Percentiles rank a stretch among this genome's conserved stretches.
Conservation (phyloP, 1,284 basidiomycete genomes). For the Boletus holoroseus region DNA sequence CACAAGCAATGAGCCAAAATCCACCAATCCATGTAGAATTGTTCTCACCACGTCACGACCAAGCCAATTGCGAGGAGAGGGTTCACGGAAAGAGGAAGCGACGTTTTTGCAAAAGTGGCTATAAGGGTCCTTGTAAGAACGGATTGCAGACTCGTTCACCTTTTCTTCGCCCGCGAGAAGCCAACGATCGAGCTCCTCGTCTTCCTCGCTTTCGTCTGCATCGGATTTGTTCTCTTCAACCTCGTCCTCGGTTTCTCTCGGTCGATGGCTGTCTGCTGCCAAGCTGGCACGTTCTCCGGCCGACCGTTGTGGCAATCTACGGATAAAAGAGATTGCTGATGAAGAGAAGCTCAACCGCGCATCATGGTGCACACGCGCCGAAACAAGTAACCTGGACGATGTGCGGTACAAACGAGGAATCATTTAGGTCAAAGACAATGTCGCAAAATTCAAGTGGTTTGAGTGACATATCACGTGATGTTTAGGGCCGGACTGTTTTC, state of each 20-base stretch:
- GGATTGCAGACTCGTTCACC: slow-evolving; percentile 17
- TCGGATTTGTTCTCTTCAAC: slow-evolving; percentile 4
- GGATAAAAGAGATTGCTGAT: slow-evolving; percentile 11
- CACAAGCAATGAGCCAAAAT: slow-evolving; percentile 9
- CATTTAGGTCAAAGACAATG: slow-evolving; percentile 15
- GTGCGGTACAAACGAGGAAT: slow-evolving; percentile 18
- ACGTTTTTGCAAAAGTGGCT: slow-evolving; percentile 18
- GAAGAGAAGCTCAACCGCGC: slow-evolving; percentile 20
- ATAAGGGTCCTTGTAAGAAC: slow-evolving; percentile 14
- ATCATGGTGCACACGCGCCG: slow-evolving; percentile 9
- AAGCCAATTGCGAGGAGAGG: slow-evolving; percentile 51
- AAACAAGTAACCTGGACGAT: slow-evolving; percentile 11
- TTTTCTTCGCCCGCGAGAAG: slow-evolving; percentile 12
- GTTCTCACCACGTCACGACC: slow-evolving; percentile 48
- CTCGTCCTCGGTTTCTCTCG: slow-evolving; percentile 5
- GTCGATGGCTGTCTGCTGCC: neutral
- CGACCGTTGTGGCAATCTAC: slow-evolving; percentile 11
- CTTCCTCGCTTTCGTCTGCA: slow-evolving; percentile 6
- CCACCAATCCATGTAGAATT: slow-evolving; percentile 14
- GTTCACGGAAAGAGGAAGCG: slow-evolving; percentile 24
- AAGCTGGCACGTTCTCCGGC: slow-evolving; percentile 5
- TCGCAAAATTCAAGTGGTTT: slow-evolving; percentile 20
- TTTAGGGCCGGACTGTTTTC: slow-evolving; percentile 16
- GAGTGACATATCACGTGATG: slow-evolving; percentile 23
- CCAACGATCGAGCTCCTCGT: slow-evolving; percentile 13